Evolutionary conservation across 2,329 filamentous ascomycete species (phyloP), one percentile per base, ranked within the genome.

Genomic region (Colletotrichum sp.): DNA sequence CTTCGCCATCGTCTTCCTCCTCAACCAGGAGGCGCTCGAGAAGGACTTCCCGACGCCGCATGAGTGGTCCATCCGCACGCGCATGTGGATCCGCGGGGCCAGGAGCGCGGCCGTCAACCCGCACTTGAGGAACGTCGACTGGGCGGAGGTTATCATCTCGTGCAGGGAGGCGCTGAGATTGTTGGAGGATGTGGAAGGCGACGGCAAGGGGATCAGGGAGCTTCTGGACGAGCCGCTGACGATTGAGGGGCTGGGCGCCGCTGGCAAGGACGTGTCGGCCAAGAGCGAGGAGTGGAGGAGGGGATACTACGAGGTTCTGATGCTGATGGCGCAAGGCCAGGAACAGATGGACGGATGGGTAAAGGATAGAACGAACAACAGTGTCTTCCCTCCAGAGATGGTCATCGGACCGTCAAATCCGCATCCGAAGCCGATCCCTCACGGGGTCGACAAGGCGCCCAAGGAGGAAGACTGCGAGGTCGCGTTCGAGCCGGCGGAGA

Each of bases 321-420:
- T 98, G 91, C 89, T 93, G 13, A 91, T 91, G 73, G 96, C 93
- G 1, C 90, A 91, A 76, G 91, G 93, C 1, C 92, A 95, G 6
- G 96, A 98, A 83, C 91, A 96, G 77, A 85, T 97, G 29, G 94
- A 98, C 76, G 93, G 93, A 62, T 95, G 93, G 89, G 87, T 97
- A 18, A 87, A 89, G 57, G 95, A 98, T 82, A 91, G 84, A 58
- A 92, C 89, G 11, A 88, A 91, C 76, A 88, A 89, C 55, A 84
- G 93, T 31, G 89, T 93, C 34, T 96, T 94, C 77, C 92, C 94
- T 0, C 89, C 90, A 8, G 92, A 94, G 59, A 91, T 93, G 75
- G 91, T 98, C 68, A 88, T 94, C 63, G 95, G 95, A 0, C 94
- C 95, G 1, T 95, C 94, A 6, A 98, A 98, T 81, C 95, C 94